Percentiles rank a stretch among this genome's conserved stretches.
Conservation (phyloP, 176 grass and related monocot species). For the Elymus sibiricus region DNA sequence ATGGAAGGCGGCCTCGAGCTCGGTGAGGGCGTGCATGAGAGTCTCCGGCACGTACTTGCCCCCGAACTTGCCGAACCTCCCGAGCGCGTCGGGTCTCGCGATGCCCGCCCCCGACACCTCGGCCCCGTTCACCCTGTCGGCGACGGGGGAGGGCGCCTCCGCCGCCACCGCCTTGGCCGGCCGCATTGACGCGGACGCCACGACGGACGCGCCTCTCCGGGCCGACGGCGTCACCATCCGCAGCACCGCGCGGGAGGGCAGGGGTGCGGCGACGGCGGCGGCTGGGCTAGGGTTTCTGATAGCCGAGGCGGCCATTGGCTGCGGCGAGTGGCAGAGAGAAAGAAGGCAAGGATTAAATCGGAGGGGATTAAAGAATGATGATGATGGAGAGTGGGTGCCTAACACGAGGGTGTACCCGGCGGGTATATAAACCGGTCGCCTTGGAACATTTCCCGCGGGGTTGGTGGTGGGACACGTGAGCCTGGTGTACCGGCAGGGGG, state of each 20-base stretch:
- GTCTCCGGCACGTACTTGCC: slow-evolving; percentile 98
- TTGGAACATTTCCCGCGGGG: neutral
- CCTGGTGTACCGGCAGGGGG: neutral
- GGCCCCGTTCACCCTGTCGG: slow-evolving; percentile 17
- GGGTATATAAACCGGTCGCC: slow-evolving; percentile 35
- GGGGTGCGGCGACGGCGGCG: neutral
- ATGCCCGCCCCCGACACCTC: neutral
- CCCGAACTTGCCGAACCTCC: slow-evolving; percentile 82
- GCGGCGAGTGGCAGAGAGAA: neutral
- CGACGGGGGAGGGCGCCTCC: neutral
- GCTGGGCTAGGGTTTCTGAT: slow-evolving; percentile 44
- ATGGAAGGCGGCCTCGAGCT: slow-evolving; percentile 79
- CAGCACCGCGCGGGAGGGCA: neutral
- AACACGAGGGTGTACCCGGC: neutral
- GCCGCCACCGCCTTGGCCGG: slow-evolving; percentile 43
- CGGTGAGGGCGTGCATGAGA: slow-evolving; percentile 82
- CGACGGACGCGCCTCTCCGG: neutral
- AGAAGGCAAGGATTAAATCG: neutral
- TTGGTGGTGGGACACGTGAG: neutral
- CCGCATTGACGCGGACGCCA: slow-evolving; percentile 20
- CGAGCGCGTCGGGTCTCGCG: slow-evolving; percentile 60
- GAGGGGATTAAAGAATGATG: neutral
- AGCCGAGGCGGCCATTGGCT: slow-evolving; percentile 44
- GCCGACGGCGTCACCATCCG: neutral
- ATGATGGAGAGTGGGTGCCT: neutral